Conservation (phyloP, 768 basidiomycete genomes). For the Ramaria rubella region DNA sequence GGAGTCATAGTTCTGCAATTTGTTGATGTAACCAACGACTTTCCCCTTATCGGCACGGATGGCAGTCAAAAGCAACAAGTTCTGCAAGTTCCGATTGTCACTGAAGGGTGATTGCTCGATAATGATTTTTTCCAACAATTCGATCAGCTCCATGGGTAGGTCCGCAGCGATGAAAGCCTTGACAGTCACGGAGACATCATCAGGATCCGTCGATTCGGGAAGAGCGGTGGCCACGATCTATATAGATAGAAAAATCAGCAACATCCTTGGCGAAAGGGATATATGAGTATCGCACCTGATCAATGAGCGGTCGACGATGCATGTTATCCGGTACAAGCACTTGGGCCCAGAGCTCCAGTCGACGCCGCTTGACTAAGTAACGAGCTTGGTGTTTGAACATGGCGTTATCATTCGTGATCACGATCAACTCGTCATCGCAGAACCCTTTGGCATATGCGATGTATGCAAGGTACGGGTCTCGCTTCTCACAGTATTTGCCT, state of each 20-base stretch:
- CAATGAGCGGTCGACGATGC: constrained; percentile 88
- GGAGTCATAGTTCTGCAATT: constrained; percentile 90
- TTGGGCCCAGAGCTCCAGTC: constrained; percentile 93
- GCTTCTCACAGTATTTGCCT: constrained; percentile 98
- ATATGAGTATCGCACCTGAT: constrained; percentile 53
- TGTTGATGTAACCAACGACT: constrained; percentile 97
- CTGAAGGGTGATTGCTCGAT: constrained; percentile 96
- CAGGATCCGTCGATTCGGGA: constrained; percentile 95
- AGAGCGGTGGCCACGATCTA: constrained; percentile 92
- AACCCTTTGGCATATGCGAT: constrained; percentile 99
- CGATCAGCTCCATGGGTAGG: constrained; percentile 93
- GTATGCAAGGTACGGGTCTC: constrained; percentile 97
- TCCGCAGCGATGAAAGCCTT: constrained; percentile 97
- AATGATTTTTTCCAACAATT: constrained; percentile 97
- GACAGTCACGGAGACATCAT: constrained; percentile 97
- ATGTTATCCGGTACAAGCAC: constrained; percentile 86
- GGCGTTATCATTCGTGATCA: constrained; percentile 96
- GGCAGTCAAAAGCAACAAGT: constrained; percentile 88
- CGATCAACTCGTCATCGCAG: constrained; percentile 95
- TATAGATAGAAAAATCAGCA: neutral
- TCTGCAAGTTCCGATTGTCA: constrained; percentile 96
- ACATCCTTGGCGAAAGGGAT: neutral
- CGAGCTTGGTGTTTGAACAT: constrained; percentile 99
- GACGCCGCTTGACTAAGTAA: constrained; percentile 93
- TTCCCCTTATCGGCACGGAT: constrained; percentile 98